These are phyloP conservation scores for Dioszegia hungarica DNA, from an alignment of 768 basidiomycete genomes.

Conservation along the genomic window DNA sequence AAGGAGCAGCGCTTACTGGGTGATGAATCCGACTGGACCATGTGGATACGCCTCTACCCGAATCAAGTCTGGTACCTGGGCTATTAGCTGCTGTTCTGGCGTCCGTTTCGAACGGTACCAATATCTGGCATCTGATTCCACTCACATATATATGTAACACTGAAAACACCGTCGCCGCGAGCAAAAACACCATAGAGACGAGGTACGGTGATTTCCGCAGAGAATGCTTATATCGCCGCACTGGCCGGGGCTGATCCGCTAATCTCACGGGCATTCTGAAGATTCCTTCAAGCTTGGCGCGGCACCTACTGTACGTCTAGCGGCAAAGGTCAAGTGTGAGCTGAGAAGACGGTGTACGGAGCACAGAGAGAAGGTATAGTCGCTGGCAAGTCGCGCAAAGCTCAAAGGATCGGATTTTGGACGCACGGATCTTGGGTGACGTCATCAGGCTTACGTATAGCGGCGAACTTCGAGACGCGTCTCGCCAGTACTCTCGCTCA, in stretches of 20 bases:
- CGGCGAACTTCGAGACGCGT: conserved; percentile 1
- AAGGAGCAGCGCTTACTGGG: conserved; percentile 46
- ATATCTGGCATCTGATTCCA: not conserved
- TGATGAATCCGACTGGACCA: conserved; percentile 44
- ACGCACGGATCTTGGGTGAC: not conserved
- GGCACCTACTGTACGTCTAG: too few relatives aligned
- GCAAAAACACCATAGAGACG: conserved; percentile 36
- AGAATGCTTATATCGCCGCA: conserved; percentile 26
- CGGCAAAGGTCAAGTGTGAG: too few relatives aligned
- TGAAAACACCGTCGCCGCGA: conserved; percentile 40
- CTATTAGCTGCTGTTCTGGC: not conserved
- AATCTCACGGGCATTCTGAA: conserved; percentile 15
- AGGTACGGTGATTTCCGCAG: conserved; percentile 42
- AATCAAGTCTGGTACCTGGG: conserved; percentile 38
- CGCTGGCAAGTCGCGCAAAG: too few relatives aligned
- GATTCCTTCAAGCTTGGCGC: too few relatives aligned
- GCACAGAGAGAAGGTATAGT: too few relatives aligned
- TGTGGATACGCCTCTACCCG: conserved; percentile 29
- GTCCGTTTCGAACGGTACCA: not conserved
- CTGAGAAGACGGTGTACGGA: too few relatives aligned
- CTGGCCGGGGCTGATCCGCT: not conserved
- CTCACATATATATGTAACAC: conserved; percentile 44
- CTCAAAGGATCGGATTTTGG: not conserved
- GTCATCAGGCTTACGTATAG: not conserved
- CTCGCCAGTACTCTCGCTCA: not conserved